Percentiles rank a stretch among this genome's conserved stretches.
phyloP scores from a whole-genome alignment of 2,329 filamentous ascomycete species.

The Orbilia brochopaga region DNA sequence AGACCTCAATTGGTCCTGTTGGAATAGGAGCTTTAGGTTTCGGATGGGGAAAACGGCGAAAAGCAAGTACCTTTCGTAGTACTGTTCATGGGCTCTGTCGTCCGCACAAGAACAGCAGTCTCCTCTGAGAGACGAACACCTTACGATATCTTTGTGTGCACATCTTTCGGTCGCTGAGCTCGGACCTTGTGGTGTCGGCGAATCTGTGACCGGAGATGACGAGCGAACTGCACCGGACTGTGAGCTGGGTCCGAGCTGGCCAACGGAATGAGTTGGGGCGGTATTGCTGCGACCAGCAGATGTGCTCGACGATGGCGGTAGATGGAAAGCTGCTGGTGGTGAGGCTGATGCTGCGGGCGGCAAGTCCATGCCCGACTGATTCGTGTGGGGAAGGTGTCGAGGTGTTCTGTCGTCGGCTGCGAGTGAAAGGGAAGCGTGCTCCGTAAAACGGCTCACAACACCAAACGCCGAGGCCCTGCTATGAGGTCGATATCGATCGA shows the following conservation, averaged over 20 bases:
- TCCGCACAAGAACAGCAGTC: slow-evolving; percentile 48
- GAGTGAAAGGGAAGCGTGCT: slow-evolving; percentile 14
- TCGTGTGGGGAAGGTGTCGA: slow-evolving; percentile 39
- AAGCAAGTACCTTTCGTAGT: slow-evolving; percentile 45
- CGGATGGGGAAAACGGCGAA: neutral
- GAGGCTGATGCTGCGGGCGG: slow-evolving; percentile 42
- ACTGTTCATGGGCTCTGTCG: slow-evolving; percentile 41
- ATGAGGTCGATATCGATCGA: neutral
- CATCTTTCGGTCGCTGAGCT: slow-evolving; percentile 40
- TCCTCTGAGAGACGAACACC: slow-evolving; percentile 46
- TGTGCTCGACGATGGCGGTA: slow-evolving; percentile 30
- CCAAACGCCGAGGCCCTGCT: neutral
- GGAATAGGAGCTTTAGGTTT: slow-evolving; percentile 14
- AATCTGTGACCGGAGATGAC: slow-evolving; percentile 18
- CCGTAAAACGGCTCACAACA: slow-evolving; percentile 5
- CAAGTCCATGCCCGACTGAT: slow-evolving; percentile 50
- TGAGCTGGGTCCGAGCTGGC: slow-evolving; percentile 22
- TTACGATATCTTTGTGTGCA: slow-evolving; percentile 43
- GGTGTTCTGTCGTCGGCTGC: slow-evolving; percentile 36
- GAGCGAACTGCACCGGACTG: slow-evolving; percentile 24
- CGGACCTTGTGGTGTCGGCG: slow-evolving; percentile 17
- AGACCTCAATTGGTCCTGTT: slow-evolving; percentile 29
- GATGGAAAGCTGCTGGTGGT: slow-evolving; percentile 23
- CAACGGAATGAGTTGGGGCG: slow-evolving; percentile 9
- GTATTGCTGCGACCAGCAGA: slow-evolving; percentile 26